Percentiles rank a stretch among this genome's conserved stretches.
phyloP scores from a whole-genome alignment of 345 rosid genomes.

The Limnanthes douglasii region DNA sequence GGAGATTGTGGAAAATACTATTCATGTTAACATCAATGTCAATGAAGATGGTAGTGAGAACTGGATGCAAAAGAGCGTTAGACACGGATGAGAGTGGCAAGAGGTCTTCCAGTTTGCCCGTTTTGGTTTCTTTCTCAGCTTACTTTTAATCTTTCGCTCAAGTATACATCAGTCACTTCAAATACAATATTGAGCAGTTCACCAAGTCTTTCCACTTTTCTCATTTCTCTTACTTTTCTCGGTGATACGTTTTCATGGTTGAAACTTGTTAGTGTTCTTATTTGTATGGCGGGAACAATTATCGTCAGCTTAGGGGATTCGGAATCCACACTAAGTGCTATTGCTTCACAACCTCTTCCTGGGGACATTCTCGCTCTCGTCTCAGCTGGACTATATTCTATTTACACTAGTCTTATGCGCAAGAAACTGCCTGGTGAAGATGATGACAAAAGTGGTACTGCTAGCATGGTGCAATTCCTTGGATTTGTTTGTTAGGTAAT shows the following conservation, averaged over 20 bases:
- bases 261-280: constrained; percentile 76
- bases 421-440: constrained; percentile 71
- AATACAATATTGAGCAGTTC: constrained; percentile 87
- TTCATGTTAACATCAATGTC: constrained; percentile 10
- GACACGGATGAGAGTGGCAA: constrained; percentile 74
- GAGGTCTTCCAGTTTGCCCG: constrained; percentile 69
- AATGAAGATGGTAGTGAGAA: constrained; percentile 11
- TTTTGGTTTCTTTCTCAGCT: constrained; percentile 94
- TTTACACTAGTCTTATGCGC: constrained; percentile 79
- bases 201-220: constrained; percentile 83
- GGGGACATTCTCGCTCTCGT: constrained; percentile 70
- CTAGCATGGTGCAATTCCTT: constrained; percentile 86
- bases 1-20: constrained; percentile 15
- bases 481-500: constrained; percentile 82
- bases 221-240: constrained; percentile 58
- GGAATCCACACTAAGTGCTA: constrained; percentile 17
- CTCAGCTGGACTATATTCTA: constrained; percentile 71
- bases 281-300: constrained; percentile 87
- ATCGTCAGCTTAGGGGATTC: constrained; percentile 87
- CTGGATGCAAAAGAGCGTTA: constrained; percentile 76
- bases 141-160: constrained; percentile 75
- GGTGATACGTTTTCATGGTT: constrained; percentile 88
- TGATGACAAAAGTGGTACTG: constrained; percentile 54
- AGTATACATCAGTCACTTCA: constrained; percentile 87
- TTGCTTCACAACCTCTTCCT: constrained; percentile 55